Conservation (phyloP, 192 early-diverging fungal species). For the Entomortierella chlamydospora region DNA sequence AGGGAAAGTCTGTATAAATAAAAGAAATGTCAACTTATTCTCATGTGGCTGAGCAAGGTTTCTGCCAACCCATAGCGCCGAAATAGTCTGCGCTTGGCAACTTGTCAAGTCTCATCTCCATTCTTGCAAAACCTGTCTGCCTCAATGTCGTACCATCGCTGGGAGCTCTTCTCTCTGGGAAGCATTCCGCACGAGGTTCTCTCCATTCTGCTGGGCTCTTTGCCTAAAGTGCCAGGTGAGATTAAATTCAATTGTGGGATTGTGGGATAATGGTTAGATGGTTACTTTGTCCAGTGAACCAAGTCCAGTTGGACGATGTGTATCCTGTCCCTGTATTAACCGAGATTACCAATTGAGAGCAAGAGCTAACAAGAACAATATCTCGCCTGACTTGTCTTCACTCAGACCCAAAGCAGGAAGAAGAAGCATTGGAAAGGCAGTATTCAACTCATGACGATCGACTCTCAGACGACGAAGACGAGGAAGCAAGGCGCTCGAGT, state of each 20-base stretch:
- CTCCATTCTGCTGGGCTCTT: constrained; percentile 39
- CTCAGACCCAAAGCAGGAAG: constrained; percentile 37
- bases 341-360: neutral
- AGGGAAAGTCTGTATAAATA: neutral
- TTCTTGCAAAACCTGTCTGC: neutral
- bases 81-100: no score
- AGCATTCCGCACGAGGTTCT: constrained; percentile 46
- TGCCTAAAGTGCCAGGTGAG: constrained; percentile 52
- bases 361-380: neutral
- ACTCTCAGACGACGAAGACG: constrained; percentile 44
- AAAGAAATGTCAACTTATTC: no score
- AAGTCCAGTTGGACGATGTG: neutral
- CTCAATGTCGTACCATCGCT: constrained; percentile 44
- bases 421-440: constrained; percentile 22
- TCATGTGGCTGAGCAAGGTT: constrained; percentile 1
- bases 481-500: constrained; percentile 16
- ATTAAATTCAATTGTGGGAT: neutral
- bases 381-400: neutral
- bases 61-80: no score
- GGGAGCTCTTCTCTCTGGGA: constrained; percentile 37
- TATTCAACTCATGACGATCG: constrained; percentile 37
- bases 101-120: neutral
- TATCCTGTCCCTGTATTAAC: neutral
- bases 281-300: neutral
- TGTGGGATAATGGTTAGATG: neutral